Evolutionary conservation across 768 basidiomycete species (phyloP).

Genomic region (Collybiopsis luxurians): DNA sequence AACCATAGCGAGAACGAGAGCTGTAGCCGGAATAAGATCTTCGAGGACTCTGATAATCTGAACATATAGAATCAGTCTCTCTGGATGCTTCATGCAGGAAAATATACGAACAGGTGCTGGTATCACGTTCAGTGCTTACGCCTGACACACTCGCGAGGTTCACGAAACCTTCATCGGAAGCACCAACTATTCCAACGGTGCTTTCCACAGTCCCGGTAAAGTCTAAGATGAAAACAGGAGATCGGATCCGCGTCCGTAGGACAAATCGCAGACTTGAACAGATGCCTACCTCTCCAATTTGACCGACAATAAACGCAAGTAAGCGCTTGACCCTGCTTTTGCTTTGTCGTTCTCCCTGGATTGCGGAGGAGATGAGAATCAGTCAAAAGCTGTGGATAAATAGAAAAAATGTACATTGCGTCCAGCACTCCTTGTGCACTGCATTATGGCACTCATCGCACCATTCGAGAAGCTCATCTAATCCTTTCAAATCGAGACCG

Average conservation of each 20-base stretch:
- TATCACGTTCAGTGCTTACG: constrained; percentile 4
- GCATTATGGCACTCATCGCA: constrained; percentile 4
- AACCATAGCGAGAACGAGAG: background rate
- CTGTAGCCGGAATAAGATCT: background rate
- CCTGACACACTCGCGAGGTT: constrained; percentile 4
- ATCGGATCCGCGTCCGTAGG: background rate
- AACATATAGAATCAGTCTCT: background rate
- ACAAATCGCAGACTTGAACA: background rate
- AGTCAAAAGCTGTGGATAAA: too few species aligned
- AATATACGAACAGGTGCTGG: constrained; percentile 6
- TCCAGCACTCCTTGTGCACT: constrained; percentile 8
- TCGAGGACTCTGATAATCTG: background rate
- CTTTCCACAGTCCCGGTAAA: background rate
- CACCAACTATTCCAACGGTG: background rate
- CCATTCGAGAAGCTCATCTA: background rate
- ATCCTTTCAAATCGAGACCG: background rate
- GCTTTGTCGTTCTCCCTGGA: constrained; percentile 5
- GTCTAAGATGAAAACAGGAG: background rate
- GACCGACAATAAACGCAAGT: constrained; percentile 8
- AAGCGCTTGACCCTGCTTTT: background rate
- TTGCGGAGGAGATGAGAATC: too few species aligned
- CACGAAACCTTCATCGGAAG: background rate
- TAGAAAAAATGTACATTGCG: too few species aligned
- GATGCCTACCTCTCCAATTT: background rate
- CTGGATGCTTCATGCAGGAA: background rate